phyloP scores from a whole-genome alignment of 1,284 basidiomycete genomes.

The Ceratobasidium sp. region DNA sequence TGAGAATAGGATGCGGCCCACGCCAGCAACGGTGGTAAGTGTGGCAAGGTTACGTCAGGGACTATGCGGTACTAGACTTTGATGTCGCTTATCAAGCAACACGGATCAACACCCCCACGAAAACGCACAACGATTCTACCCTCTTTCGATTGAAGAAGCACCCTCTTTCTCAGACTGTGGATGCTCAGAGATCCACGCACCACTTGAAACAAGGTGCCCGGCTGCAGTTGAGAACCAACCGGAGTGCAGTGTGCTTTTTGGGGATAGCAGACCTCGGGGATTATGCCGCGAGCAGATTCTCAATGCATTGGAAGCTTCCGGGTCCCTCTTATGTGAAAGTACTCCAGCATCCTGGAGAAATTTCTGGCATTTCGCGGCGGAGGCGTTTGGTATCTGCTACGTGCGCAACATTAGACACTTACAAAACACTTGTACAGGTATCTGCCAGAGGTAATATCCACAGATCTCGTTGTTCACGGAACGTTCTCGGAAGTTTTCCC shows the following conservation, averaged over 20 bases:
- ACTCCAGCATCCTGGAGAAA: neutral
- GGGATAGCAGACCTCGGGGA: neutral
- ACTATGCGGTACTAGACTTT: neutral
- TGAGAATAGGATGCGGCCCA: neutral
- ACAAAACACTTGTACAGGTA: neutral
- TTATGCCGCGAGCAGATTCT: neutral
- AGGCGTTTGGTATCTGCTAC: neutral
- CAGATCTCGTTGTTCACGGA: neutral
- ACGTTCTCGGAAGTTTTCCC: neutral
- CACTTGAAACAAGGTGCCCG: neutral
- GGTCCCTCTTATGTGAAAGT: neutral
- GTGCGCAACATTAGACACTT: neutral
- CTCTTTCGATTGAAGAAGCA: neutral
- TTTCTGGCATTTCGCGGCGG: neutral
- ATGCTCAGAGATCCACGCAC: neutral
- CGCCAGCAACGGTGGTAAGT: neutral
- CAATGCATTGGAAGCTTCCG: neutral
- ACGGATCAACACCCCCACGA: neutral
- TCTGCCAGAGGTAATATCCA: neutral
- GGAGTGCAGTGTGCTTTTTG: neutral
- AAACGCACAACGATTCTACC: neutral
- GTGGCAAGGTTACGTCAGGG: neutral
- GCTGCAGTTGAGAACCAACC: neutral
- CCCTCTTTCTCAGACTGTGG: neutral
- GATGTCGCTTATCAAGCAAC: neutral